phyloP scores from a whole-genome alignment of 164 flowering plant genomes.

The Warburgia ugandensis region DNA sequence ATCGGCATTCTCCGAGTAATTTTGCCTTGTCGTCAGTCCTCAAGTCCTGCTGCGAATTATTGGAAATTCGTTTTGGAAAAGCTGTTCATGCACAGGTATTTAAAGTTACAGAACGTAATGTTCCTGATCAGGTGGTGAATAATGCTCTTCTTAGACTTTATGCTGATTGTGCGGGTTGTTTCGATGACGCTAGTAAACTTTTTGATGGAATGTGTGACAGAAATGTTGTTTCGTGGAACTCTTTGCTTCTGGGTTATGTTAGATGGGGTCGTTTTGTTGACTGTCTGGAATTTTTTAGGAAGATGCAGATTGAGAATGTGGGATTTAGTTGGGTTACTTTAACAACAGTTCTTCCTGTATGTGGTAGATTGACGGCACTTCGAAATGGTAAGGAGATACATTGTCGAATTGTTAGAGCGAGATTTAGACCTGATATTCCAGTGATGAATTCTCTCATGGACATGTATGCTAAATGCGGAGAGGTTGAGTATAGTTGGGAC shows the following conservation, averaged over 20 bases:
- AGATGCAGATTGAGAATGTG: constrained; percentile 21
- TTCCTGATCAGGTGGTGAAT: constrained; percentile 37
- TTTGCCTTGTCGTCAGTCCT: constrained; percentile 29
- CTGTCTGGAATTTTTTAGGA: constrained; percentile 22
- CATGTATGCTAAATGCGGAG: constrained; percentile 43
- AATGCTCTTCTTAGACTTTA: constrained; percentile 34
- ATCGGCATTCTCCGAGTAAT: constrained; percentile 9
- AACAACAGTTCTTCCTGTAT: constrained; percentile 24
- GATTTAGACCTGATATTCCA: constrained; percentile 21
- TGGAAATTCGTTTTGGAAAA: constrained; percentile 21
- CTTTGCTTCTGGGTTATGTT: constrained; percentile 23
- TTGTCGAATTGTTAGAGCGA: constrained; percentile 32
- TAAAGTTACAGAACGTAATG: constrained; percentile 18
- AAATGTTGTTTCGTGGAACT: constrained; percentile 38
- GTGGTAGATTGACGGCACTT: constrained; percentile 23
- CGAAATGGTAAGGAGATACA: constrained; percentile 32
- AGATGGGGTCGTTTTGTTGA: constrained; percentile 15
- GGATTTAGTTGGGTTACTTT: constrained; percentile 40
- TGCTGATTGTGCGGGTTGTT: constrained; percentile 19
- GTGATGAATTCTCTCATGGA: constrained; percentile 34
- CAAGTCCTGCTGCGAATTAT: constrained; percentile 22
- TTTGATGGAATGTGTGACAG: constrained; percentile 37
- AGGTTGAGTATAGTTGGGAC: constrained; percentile 20
- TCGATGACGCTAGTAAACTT: constrained; percentile 21
- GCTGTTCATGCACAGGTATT: constrained; percentile 33